Evolutionary conservation across 345 rosid species (phyloP).

Genomic region (Erucastrum elatum): DNA sequence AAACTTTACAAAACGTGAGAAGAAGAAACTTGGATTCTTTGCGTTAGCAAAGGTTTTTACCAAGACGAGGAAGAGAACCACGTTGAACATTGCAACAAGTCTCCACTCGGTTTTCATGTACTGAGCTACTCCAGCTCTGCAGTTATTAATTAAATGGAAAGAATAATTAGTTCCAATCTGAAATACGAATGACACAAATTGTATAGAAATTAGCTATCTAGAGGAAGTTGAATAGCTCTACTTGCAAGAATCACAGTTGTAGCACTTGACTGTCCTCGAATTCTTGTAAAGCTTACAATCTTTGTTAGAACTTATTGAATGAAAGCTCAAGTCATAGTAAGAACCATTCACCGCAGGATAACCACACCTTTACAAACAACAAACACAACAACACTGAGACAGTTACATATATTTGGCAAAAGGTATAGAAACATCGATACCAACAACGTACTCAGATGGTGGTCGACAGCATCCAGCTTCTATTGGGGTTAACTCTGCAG

Average conservation of each 20-base stretch:
- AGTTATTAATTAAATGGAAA: background rate
- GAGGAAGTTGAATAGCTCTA: slow-evolving; percentile 40
- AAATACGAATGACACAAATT: background rate
- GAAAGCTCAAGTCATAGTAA: slow-evolving; percentile 84
- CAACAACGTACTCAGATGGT: slow-evolving; percentile 69
- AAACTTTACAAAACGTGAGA: no score
- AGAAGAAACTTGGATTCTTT: background rate
- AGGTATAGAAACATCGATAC: no score
- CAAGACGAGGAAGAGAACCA: slow-evolving; percentile 66
- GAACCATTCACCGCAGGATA: slow-evolving; percentile 79
- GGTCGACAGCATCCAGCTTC: slow-evolving; percentile 97
- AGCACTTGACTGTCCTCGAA: slow-evolving; percentile 65
- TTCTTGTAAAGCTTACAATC: slow-evolving; percentile 91
- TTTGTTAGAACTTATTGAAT: slow-evolving; percentile 70
- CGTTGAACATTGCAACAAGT: slow-evolving; percentile 80
- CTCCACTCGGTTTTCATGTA: slow-evolving; percentile 94
- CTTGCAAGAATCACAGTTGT: slow-evolving; percentile 96
- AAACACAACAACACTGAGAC: background rate
- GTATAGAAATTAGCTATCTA: background rate
- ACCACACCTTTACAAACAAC: slow-evolving; percentile 58
- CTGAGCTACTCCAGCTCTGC: slow-evolving; percentile 97
- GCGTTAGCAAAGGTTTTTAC: slow-evolving; percentile 42
- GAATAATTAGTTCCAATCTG: background rate
- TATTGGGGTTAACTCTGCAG: slow-evolving; percentile 71
- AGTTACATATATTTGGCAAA: background rate